Conservation (phyloP, 306 rosid genomes). For the Macrotyloma uniflorum region DNA sequence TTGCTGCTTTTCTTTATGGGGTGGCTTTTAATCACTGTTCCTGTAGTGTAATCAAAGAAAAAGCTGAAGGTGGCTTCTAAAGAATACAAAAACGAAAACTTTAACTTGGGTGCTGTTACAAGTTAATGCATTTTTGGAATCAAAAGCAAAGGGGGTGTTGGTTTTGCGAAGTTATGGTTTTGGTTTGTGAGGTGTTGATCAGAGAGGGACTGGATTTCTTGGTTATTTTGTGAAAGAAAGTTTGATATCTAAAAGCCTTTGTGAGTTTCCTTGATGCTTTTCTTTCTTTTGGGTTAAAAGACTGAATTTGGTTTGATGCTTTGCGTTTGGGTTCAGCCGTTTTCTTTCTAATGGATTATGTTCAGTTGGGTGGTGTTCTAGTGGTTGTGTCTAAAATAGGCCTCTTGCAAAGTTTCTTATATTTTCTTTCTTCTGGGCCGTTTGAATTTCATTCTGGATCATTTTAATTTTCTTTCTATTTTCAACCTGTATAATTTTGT, state of each 20-base stretch:
- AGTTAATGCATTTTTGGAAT: constrained; percentile 39
- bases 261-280: constrained; percentile 26
- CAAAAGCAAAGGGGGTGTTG: constrained; percentile 16
- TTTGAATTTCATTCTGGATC: constrained; percentile 43
- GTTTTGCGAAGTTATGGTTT: constrained; percentile 22
- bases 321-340: constrained; percentile 45
- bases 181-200: constrained; percentile 26
- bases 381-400: constrained; percentile 33
- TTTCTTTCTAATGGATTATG: constrained; percentile 39
- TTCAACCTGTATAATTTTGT: constrained; percentile 10
- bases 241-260: constrained; percentile 34
- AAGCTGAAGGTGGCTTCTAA: constrained; percentile 42
- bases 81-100: constrained; percentile 35
- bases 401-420: constrained; percentile 36
- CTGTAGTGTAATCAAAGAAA: constrained; percentile 39
- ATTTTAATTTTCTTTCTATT: constrained; percentile 36
- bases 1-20: constrained; percentile 33
- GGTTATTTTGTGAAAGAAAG: constrained; percentile 24
- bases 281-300: constrained; percentile 24
- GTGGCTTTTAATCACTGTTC: constrained; percentile 22
- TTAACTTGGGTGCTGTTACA: constrained; percentile 33
- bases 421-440: constrained; percentile 16
- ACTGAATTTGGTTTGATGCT: constrained; percentile 41
- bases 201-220: constrained; percentile 35
- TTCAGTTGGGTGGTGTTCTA: constrained; percentile 41